Conservation (phyloP, 2,329 filamentous ascomycete genomes). For the Penicillium polonicum region DNA sequence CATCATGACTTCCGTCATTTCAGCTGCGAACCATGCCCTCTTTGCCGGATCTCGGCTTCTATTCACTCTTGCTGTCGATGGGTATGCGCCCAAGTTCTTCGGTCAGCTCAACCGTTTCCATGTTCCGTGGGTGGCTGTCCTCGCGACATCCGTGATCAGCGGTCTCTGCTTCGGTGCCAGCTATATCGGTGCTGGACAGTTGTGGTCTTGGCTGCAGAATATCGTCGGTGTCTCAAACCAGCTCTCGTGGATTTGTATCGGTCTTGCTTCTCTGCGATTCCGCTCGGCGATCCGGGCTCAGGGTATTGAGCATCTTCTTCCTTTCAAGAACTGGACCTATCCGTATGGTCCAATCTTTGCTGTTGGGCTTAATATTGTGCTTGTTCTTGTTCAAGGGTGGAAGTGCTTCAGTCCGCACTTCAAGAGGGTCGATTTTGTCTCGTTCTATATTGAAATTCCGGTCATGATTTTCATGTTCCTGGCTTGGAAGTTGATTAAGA, state of each 20-base stretch:
- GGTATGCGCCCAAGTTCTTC: slow-evolving; percentile 59
- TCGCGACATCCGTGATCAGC: slow-evolving; percentile 54
- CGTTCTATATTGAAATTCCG: slow-evolving; percentile 62
- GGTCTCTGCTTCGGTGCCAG: slow-evolving; percentile 64
- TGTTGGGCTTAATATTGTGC: slow-evolving; percentile 57
- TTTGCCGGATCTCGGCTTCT: slow-evolving; percentile 58
- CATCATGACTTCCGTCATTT: slow-evolving; percentile 59
- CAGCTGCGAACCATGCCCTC: slow-evolving; percentile 59
- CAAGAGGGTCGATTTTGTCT: slow-evolving; percentile 60
- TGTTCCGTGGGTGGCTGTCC: slow-evolving; percentile 55
- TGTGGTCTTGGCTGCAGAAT: slow-evolving; percentile 68
- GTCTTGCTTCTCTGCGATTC: slow-evolving; percentile 65
- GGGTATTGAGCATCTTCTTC: slow-evolving; percentile 60
- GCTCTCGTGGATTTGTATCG: slow-evolving; percentile 63
- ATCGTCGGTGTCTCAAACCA: slow-evolving; percentile 68
- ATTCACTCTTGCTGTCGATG: slow-evolving; percentile 56
- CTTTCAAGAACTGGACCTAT: slow-evolving; percentile 67
- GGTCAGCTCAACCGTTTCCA: slow-evolving; percentile 50
- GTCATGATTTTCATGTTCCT: slow-evolving; percentile 58
- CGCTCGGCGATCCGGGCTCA: slow-evolving; percentile 57
- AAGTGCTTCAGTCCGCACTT: slow-evolving; percentile 60
- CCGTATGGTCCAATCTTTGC: slow-evolving; percentile 60
- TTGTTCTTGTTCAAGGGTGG: slow-evolving; percentile 64
- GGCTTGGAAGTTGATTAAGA: slow-evolving; percentile 55
- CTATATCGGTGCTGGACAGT: slow-evolving; percentile 63